Base-by-base conservation (phyloP, 2,329 filamentous ascomycete species). In the Exophiala sp. region DNA sequence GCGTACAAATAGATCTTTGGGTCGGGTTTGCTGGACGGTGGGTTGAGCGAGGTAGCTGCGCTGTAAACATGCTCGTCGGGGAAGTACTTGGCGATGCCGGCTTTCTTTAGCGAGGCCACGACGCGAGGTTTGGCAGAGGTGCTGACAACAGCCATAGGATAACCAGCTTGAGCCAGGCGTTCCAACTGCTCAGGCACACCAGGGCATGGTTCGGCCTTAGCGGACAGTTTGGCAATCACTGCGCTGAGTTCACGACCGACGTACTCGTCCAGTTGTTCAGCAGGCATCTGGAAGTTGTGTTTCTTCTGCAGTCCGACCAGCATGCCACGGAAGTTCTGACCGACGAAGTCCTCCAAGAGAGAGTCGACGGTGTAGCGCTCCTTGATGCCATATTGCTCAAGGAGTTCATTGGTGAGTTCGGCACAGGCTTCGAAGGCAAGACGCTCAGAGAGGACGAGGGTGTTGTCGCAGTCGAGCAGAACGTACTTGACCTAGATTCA, bases 351-450 rank as follows among this genome's bases (percentile, higher is more conserved):
- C 62, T 78, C 75, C 71, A 95, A 87, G 58, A 95, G 83, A 53
- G 81, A 77, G 37, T 83, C 79, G 64, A 86, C 87, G 6, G 86
- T 89, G 75, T 95, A 95, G 66, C 79, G 81, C 60, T 80, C 76
- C 14, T 75, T 64, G 62, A 88, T 75, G 62, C 76, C 72, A 65
- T 85, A 77, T 64, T 79, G 78, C 62, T 78, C 76, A 67, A 91
- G 82, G 67, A 95, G 88, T 70, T 90, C 77, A 73, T 95, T 95
- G 76, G 89, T 86, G 60, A 95, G 83, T 57, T 88, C 86, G 64
- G 89, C 88, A 70, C 89, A 95, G 60, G 88, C 89, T 73, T 91
- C 88, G 69, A 95, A 95, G 66, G 89, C 90, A 61, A 95, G 80
- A 65, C 86, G 84, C 76, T 95, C 89, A 50, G 88, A 95, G 64